phyloP scores from a whole-genome alignment of 345 rosid genomes.

The Acer campestre region DNA sequence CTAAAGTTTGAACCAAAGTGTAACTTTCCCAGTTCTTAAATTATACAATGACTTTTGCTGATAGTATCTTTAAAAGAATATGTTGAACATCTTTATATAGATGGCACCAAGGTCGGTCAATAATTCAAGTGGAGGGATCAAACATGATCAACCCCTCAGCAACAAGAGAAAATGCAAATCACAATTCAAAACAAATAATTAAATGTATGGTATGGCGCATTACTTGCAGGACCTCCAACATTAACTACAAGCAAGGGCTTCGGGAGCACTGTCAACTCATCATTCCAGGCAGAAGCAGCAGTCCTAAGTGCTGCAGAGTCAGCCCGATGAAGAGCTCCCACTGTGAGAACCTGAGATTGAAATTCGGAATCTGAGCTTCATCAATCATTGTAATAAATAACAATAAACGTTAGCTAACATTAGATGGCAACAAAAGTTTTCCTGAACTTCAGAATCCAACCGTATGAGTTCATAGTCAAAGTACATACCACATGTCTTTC shows the following conservation, averaged over 20 bases:
- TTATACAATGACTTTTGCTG: background rate
- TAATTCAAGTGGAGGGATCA: background rate
- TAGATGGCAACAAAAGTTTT: background rate
- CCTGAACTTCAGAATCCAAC: background rate
- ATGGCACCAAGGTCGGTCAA: constrained; percentile 10
- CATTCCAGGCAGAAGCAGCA: constrained; percentile 53
- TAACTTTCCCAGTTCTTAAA: background rate
- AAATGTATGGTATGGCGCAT: constrained; percentile 21
- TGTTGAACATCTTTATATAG: background rate
- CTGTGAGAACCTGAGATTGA: constrained; percentile 65
- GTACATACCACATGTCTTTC: constrained; percentile 72
- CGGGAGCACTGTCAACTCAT: constrained; percentile 42
- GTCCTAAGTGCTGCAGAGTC: constrained; percentile 63
- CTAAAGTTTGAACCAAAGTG: background rate
- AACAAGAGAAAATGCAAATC: constrained; percentile 22
- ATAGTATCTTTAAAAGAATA: background rate
- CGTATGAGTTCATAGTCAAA: constrained; percentile 22
- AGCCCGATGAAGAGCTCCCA: constrained; percentile 87
- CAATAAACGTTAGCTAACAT: background rate
- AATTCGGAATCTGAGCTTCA: constrained; percentile 25
- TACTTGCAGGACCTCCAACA: constrained; percentile 94
- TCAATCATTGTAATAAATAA: constrained; percentile 3
- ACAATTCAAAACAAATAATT: constrained; percentile 14
- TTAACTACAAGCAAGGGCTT: constrained; percentile 91
- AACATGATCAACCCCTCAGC: constrained; percentile 23